Base-by-base conservation (phyloP, 768 basidiomycete genomes). In the Russula foetens region DNA sequence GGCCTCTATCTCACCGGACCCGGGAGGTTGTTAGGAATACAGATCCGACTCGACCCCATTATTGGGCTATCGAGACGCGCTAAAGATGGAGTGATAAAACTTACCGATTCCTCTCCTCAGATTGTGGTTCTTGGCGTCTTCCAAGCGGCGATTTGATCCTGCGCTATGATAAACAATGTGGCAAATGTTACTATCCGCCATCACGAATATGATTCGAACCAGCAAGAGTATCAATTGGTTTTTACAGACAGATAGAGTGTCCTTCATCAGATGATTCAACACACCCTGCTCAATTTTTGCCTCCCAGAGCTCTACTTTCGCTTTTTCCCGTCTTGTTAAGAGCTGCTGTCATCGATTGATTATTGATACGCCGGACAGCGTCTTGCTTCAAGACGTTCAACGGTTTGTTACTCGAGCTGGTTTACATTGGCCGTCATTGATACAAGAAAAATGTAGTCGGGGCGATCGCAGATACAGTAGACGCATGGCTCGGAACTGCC, bases 271-370 rank as follows among this genome's bases (percentile, higher is more conserved):
- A 63, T 82, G 76, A 39, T 75, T 69, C 60, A 88, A 72, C 53
- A 79, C 82, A n/a, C 83, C 85, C 67, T 84, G 80, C 71, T 88
- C 87, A 53, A 88, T 77, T 43, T 81, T 84, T 53, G 79, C 78
- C 72, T 88, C 86, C 89, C 89, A 90, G 58, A 90, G 71, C 67
- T 85, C 83, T 28, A 81, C 75, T 67, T 85, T 85, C 24, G 84
- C 80, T 54, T 73, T 75, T 51, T 84, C 78, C 48, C 90, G 72
- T 71, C 86, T 83, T 11, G 71, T 72, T 56, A 73, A 72, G 39
- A 91, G 65, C 65, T 81, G 75, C 56, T 72, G 71, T 60, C 81
- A 79, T 67, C 80, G 76, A 66, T n/a, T n/a, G n/a, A n/a, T 81
- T 80, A 56, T 72, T 75, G 15, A 85, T 86, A 15, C 78, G 77